A percentile compares a stretch with the other conserved stretches of the same genome.
phyloP scores from a whole-genome alignment of 768 basidiomycete genomes.

The Mycena rebaudengoi region DNA sequence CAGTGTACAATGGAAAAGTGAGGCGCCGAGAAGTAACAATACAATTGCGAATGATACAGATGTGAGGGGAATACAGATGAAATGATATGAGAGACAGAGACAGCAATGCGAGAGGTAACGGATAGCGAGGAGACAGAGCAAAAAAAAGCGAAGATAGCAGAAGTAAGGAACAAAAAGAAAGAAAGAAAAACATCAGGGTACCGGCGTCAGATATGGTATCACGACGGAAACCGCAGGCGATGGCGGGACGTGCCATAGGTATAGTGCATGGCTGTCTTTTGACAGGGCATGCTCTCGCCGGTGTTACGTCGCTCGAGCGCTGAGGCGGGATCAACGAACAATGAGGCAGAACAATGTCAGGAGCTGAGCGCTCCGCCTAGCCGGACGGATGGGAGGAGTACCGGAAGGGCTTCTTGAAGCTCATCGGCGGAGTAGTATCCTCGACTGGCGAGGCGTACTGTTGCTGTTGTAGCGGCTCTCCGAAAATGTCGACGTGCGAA shows the following conservation, averaged over 20 bases:
- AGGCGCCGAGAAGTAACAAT: neutral
- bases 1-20: neutral
- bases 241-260: constrained; percentile 25
- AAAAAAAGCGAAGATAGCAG: constrained; percentile 4
- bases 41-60: constrained; percentile 17
- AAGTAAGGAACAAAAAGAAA: neutral
- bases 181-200: constrained; percentile 6
- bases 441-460: constrained; percentile 2
- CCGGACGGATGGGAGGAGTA: too few relatives aligned
- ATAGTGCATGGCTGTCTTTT: too few relatives aligned
- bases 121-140: neutral
- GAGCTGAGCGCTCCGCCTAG: too few relatives aligned
- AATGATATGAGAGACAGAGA: neutral
- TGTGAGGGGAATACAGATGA: neutral
- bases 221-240: constrained; percentile 15
- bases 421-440: neutral
- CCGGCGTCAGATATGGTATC: constrained; percentile 28
- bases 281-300: neutral
- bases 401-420: too few relatives aligned
- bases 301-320: neutral
- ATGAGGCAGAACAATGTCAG: too few relatives aligned
- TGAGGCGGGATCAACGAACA: too few relatives aligned
- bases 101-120: neutral
- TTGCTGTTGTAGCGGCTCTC: too few relatives aligned
- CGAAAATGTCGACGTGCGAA: neutral